These are phyloP conservation scores for Ascochyta lentis DNA, from an alignment of 2,329 filamentous ascomycete species.

Conservation along the genomic window DNA sequence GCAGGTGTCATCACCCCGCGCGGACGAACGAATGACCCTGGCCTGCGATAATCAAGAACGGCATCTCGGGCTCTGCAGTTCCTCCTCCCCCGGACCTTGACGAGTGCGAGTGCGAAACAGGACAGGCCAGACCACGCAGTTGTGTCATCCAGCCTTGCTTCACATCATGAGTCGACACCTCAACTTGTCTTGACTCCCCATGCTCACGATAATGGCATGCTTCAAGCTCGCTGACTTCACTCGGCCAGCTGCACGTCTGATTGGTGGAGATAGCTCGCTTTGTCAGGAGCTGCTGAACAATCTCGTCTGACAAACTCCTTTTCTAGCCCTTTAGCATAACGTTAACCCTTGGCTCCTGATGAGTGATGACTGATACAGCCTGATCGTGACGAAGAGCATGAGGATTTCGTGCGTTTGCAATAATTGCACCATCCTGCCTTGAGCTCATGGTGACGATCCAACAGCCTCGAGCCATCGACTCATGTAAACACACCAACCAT, in stretches of 20 bases:
- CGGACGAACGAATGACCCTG: conserved; percentile 26
- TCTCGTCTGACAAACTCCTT: conserved; percentile 35
- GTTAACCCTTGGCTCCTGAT: conserved; percentile 14
- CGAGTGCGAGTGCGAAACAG: conserved; percentile 5
- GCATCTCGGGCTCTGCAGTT: conserved; percentile 19
- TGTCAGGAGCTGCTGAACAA: conserved; percentile 38
- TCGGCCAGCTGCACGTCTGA: conserved; percentile 14
- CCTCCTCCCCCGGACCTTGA: conserved; percentile 20
- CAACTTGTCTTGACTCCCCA: conserved; percentile 1
- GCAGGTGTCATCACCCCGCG: conserved; percentile 18
- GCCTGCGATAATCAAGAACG: conserved; percentile 18
- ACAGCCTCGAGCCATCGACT: background rate
- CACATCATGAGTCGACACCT: conserved; percentile 9
- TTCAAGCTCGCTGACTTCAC: conserved; percentile 16
- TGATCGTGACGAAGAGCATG: conserved; percentile 4
- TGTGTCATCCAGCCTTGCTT: conserved; percentile 12
- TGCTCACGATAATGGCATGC: conserved; percentile 2
- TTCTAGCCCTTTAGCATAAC: conserved; percentile 14
- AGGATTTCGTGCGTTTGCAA: conserved; percentile 1
- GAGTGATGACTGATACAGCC: conserved; percentile 14
- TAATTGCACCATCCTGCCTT: conserved; percentile 8
- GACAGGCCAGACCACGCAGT: conserved; percentile 10
- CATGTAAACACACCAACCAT: background rate
- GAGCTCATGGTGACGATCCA: background rate
- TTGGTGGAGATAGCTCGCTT: conserved; percentile 28